These are phyloP conservation scores for Citrus hindsii DNA, from an alignment of 345 rosid genomes.

Conservation along the genomic window DNA sequence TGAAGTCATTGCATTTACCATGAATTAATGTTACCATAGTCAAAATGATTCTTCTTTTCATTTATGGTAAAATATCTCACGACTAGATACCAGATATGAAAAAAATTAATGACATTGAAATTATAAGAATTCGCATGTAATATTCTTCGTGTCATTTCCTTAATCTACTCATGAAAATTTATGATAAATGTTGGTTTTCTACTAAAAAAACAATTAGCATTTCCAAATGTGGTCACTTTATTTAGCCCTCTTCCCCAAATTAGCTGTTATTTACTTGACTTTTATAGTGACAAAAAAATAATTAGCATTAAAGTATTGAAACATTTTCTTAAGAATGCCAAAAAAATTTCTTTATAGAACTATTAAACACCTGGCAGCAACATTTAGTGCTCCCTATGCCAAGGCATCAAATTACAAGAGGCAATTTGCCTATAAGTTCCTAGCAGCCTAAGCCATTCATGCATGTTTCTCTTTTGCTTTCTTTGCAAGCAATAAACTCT, in stretches of 20 bases:
- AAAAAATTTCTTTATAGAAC: not conserved
- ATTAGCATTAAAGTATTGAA: conserved; percentile 10
- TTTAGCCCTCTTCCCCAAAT: not conserved
- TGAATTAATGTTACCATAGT: not conserved
- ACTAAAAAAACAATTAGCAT: not conserved
- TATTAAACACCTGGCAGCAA: not conserved
- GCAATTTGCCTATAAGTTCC: not conserved
- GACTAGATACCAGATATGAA: not conserved
- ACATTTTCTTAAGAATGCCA: not conserved
- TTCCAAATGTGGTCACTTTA: conserved; percentile 1
- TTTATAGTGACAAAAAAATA: conserved; percentile 4
- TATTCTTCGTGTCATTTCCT: conserved; percentile 1
- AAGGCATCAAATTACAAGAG: not conserved
- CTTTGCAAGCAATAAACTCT: not conserved
- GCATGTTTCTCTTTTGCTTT: not conserved
- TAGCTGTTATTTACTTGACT: not conserved
- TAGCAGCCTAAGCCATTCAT: not conserved
- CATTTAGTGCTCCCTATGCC: not conserved
- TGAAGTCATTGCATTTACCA: not conserved
- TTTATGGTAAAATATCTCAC: not conserved
- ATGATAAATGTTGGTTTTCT: not conserved
- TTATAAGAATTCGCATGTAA: not conserved
- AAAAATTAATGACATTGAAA: not conserved
- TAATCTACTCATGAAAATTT: not conserved
- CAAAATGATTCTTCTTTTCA: not conserved